Percentiles rank a stretch among this genome's conserved stretches.
Evolutionary conservation across 1,139 yeast genomes (phyloP).

Genomic region (Blastobotrys aristatus): DNA sequence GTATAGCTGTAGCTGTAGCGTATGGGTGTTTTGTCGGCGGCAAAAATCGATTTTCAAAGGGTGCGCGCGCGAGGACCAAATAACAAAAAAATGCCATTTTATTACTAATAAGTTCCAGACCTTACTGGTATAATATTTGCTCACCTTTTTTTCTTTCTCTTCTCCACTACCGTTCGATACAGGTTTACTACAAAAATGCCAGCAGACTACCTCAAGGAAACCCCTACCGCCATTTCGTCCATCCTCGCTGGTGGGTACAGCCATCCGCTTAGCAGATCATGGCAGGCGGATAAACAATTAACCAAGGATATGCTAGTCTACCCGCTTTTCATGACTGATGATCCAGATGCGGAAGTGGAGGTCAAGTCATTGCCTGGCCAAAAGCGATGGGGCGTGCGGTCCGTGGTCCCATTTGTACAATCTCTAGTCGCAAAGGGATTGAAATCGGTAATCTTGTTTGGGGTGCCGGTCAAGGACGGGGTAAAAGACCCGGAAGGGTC

Average conservation of each 20-base stretch:
- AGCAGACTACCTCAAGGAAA: conserved; percentile 25
- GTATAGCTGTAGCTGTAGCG: neutral
- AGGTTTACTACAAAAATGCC: conserved; percentile 13
- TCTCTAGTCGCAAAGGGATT: conserved; percentile 76
- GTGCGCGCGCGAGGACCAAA: conserved; percentile 1
- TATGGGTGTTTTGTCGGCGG: neutral
- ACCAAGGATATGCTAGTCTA: conserved; percentile 85
- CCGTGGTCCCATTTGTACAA: conserved; percentile 65
- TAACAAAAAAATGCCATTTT: no score
- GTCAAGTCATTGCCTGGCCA: conserved; percentile 84
- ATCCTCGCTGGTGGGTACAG: conserved; percentile 90
- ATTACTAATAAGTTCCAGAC: no score
- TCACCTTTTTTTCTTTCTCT: neutral
- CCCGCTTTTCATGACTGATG: conserved; percentile 83
- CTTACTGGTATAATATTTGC: neutral
- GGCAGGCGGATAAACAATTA: conserved; percentile 86
- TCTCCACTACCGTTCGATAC: neutral
- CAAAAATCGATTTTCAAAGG: neutral
- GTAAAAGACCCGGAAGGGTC: conserved; percentile 79
- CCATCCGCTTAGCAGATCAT: conserved; percentile 80
- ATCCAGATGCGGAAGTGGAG: conserved; percentile 68
- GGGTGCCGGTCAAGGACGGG: conserved; percentile 75
- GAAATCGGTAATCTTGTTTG: conserved; percentile 80
- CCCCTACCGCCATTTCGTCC: conserved; percentile 64
- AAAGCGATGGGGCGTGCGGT: conserved; percentile 79